Evolutionary conservation across 768 basidiomycete genomes (phyloP), one percentile per base, ranked within the genome.

Genomic region (Lactarius akahatsu): DNA sequence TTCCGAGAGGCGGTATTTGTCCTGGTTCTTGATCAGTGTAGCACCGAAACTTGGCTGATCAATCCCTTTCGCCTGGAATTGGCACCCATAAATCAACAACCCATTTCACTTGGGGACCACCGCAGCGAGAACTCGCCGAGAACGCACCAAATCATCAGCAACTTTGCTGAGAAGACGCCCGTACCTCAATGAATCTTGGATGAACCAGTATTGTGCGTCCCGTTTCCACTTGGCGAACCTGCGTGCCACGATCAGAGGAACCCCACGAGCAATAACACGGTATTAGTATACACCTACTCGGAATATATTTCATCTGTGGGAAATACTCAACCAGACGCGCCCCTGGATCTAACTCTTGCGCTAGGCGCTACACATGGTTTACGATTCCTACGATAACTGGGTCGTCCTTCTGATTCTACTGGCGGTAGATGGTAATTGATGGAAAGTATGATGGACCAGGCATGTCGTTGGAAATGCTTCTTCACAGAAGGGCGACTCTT

Each of bases 401-500:
- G 32, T 43, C 36, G n/a, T 41, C 20, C 2, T 73, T 73, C 72
- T 18, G 68, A 65, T 56, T 63, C 32, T 15, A 64, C 55, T 23
- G 61, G 43, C 28, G 43, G 61, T 36, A 30, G 26, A 61, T 38
- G 32, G 36, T 57, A 67, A 30, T 16, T 50, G 61, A 63, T 59
- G 30, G 63, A 64, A 67, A 77, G 73, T 38, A 75, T 0, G 67
- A 66, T 1, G 77, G 76, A 26, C 72, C 64, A 13, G 64, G 60
- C 16, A 75, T 61, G 5, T 80, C 41, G 23, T 74, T 75, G 23
- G 68, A 57, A n/a, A 77, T 47, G 45, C 45, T 45, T 45, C 69
- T 38, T 80, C 72, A 18, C 70, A 38, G 9, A 11, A 56, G 11
- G 63, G 71, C 4, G 74, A 74, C 71, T 79, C 75, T 40, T 64